Base-by-base conservation (phyloP, 1,284 basidiomycete genomes). In the Naganishia sp. region DNA sequence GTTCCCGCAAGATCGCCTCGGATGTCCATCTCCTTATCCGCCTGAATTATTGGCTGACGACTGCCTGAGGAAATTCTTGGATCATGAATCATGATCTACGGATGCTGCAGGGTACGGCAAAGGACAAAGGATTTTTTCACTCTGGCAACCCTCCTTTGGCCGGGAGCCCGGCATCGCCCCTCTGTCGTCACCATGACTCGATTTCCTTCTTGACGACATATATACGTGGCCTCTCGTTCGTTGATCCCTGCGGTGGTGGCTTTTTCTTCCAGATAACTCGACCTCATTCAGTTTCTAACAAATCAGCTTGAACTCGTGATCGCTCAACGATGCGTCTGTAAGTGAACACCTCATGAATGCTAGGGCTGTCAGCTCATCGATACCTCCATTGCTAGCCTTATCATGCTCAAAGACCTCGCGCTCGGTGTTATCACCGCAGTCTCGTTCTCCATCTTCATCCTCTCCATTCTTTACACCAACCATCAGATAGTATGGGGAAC, bases 401-500 rank as follows among this genome's bases (percentile, higher is more conserved):
- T 54, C 60, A 66, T 61, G 9, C 32, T 50, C 55, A 69, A 66
- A 41, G 17, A 45, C 17, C 17, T 66, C 17, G 49, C 63, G 13
- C 52, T 66, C 23, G 68, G 53, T 18, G 18, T 69, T 6, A 18
- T 64, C 13, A 46, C 57, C 42, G 68, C 65, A 18, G 41, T 62
- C 13, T 53, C 68, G 9, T 69, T 69, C 52, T 52, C 68, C 5
- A 41, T 39, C 6, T 69, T 69, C 61, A 66, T 69, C 54, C 65
- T 69, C 23, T 57, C 64, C 32, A 69, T 69, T 50, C 66, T 69
- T 50, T 50, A 66, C 60, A 66, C 60, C 61, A 69, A 69, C 61
- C 50, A 58, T 21, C 58, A 63, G 42, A 66, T 63, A 49, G 51
- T 49, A 32, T 65, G 56, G 53, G 39, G 39, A 32, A 54, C 39